Base-by-base conservation (phyloP, 2,329 filamentous ascomycete genomes). In the Alternaria sp. region DNA sequence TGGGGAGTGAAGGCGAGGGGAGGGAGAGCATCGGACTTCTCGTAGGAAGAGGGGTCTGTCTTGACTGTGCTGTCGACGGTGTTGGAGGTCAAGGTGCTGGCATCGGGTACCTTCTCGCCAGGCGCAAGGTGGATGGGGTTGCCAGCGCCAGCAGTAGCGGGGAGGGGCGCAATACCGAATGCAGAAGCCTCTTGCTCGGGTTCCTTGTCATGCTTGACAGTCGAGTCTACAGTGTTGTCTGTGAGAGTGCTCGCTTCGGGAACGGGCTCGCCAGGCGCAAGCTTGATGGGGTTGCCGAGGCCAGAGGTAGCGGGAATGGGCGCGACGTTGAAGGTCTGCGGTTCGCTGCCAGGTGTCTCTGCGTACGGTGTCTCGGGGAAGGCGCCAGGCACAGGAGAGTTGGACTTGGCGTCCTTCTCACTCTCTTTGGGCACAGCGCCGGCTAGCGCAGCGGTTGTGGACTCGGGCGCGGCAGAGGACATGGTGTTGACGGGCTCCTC, bases 101-200 rank as follows among this genome's bases (percentile, higher is more conserved):
- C 80, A 51, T 91, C 85, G 44, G 94, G 94, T 10, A 97, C 87
- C 78, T 90, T 89, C 83, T 97, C 92, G 72, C 93, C 93, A 5
- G 94, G 91, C 23, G 87, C 86, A 58, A 97, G 86, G 73, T 87
- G 85, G 78, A 97, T 87, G 8, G 95, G 94, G 81, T 97, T 97
- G 62, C 93, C 88, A 57, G 81, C 73, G 54, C 86, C 87, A 60
- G 79, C 81, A 17, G 86, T 85, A 11, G 87, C 87, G 47, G 88
- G 87, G 62, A 89, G 84, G 6, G 88, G 88, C 62, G 85, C 85
- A 67, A 89, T 85, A 59, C 79, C 78, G 76, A 93, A 81, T 9
- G 76, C 77, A 47, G 85, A 67, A 36, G 78, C 75, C 56, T 78
- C 74, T 47, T 75, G 62, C 62, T 74, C 69, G n/a, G 69, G 66